phyloP scores from a whole-genome alignment of 2,329 filamentous ascomycete genomes.

The Periconia sp. region DNA sequence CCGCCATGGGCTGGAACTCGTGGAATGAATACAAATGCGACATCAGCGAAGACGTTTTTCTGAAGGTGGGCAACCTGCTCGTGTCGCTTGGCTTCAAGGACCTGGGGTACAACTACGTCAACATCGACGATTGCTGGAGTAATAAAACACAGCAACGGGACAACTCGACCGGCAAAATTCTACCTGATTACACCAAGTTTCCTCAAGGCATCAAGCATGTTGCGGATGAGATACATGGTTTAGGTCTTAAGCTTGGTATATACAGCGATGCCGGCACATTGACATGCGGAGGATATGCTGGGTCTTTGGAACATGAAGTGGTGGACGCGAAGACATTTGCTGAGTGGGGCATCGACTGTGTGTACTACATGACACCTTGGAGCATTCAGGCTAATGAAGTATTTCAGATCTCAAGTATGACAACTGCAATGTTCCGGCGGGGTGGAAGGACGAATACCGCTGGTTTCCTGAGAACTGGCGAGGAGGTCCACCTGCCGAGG shows the following conservation, averaged over 20 bases:
- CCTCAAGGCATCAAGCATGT: neutral
- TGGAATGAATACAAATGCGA: conserved; percentile 26
- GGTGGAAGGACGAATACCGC: neutral
- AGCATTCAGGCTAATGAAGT: neutral
- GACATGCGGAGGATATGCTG: conserved; percentile 19
- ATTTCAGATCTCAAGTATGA: conserved; percentile 3
- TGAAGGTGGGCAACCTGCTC: conserved; percentile 15
- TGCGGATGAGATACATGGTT: neutral
- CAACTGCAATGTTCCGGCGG: neutral
- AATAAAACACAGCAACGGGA: neutral
- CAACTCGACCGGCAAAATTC: neutral
- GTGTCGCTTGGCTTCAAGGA: conserved; percentile 20
- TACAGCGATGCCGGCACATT: neutral
- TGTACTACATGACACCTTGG: neutral
- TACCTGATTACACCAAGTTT: neutral
- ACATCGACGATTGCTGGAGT: neutral
- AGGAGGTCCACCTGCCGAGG: conserved; percentile 19
- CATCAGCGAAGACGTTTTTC: conserved; percentile 23
- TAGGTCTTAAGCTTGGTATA: neutral
- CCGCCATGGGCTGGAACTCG: conserved; percentile 24
- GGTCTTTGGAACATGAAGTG: neutral
- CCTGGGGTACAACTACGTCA: neutral
- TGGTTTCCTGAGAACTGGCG: neutral
- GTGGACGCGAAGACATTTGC: neutral
- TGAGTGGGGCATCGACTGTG: neutral